Base-by-base conservation (phyloP, 495 filamentous ascomycete genomes). In the Penicillium desertorum region DNA sequence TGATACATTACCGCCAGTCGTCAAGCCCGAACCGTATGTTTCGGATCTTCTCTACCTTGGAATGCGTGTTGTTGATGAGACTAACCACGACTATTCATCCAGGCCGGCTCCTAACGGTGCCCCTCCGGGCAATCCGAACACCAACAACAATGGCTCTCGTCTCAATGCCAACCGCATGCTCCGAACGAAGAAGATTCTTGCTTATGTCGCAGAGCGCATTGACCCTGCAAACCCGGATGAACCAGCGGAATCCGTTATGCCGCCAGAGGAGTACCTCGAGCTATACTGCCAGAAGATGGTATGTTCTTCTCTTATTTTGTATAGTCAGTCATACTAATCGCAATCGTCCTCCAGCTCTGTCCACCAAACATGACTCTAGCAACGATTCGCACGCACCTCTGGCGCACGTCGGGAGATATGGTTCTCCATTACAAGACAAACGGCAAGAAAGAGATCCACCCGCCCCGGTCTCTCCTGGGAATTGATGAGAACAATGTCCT, bases 101-200 rank as follows among this genome's bases (percentile, higher is more conserved):
- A 71, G 71, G 54, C 60, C 67, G 5, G 51, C 62, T 45, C 25
- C 56, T 36, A 74, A 60, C 17, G 62, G 61, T 22, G 61, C 57
- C 4, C 66, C 64, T 20, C 60, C 62, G 0, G 23, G 27, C 3
- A 55, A 55, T 25, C 19, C 14, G 20, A 69, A 56, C 47, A 49
- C 43, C 51, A 69, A 65, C 41, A 65, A 61, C 62, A 85, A 87
- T 36, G 94, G 91, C 61, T 88, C 90, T 48, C 85, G 94, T 29
- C 81, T 98, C 56, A 98, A 98, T 68, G 94, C 94, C 29, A 98
- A 98, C 66, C 81, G 94, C 29, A 98, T 98, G 95, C 81, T 98
- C 29, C 83, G 94, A 44, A 89, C 92, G 4, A 93, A 90, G 76
- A 98, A 98, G 78, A 90, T 98, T n/a, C 72, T 96, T 36, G 86